Percentiles rank a stretch among this genome's conserved stretches.
These are phyloP conservation scores for Phytophthora multivora DNA, from an alignment of 352 stramenopile species.

Conservation along the genomic window DNA sequence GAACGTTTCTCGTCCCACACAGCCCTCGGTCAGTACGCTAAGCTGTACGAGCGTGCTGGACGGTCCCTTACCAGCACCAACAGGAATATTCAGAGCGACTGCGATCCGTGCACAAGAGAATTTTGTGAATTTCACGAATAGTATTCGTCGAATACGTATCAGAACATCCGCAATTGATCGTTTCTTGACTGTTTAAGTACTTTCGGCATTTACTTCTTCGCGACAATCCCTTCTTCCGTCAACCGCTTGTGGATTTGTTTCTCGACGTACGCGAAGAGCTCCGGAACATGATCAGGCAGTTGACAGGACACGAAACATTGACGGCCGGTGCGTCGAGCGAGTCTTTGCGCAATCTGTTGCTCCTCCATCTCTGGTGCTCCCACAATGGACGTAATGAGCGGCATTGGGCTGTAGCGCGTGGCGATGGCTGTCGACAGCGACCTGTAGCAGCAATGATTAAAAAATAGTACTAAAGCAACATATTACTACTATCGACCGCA, in stretches of 20 bases:
- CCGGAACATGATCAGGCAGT: conserved; percentile 68
- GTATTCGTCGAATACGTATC: no score
- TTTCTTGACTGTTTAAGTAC: not conserved
- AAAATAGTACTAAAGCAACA: not conserved
- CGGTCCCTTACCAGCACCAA: not conserved
- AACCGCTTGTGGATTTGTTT: conserved; percentile 62
- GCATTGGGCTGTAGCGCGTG: conserved; percentile 82
- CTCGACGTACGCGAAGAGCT: conserved; percentile 77
- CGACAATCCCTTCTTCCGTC: conserved; percentile 51
- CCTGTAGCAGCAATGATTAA: conserved; percentile 26
- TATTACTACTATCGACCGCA: not conserved
- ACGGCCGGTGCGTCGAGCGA: conserved; percentile 60
- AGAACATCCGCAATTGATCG: no score
- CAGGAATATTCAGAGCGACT: not conserved
- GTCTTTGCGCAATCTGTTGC: conserved; percentile 80
- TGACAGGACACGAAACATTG: conserved; percentile 88
- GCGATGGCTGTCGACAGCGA: conserved; percentile 80
- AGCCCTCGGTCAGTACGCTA: conserved; percentile 37
- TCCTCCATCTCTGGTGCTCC: conserved; percentile 73
- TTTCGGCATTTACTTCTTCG: conserved; percentile 1
- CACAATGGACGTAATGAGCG: conserved; percentile 75
- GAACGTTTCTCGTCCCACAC: conserved; percentile 36
- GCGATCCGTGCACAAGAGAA: not conserved
- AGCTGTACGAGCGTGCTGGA: conserved; percentile 46
- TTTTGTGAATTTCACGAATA: no score